Percentiles rank a stretch among this genome's conserved stretches.
These are phyloP conservation scores for Lolium rigidum DNA, from an alignment of 176 grass and related monocot genomes.

Conservation along the genomic window DNA sequence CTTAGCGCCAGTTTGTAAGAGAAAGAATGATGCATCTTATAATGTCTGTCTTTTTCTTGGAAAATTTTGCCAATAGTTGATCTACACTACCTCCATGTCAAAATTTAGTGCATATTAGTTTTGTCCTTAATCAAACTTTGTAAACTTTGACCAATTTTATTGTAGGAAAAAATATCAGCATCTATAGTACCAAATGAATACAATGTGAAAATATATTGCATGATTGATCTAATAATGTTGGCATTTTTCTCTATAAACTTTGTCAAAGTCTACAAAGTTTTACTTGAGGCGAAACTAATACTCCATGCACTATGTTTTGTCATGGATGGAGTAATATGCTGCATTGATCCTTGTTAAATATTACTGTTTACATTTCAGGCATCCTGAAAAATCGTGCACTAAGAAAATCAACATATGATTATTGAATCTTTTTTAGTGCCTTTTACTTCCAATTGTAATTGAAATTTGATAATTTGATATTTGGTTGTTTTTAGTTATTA, in stretches of 20 bases:
- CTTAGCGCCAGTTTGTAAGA: neutral
- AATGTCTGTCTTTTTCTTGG: neutral
- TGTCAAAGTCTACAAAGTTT: no score
- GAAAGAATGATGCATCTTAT: neutral
- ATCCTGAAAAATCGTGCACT: neutral
- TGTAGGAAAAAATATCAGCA: no score
- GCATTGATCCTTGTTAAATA: neutral
- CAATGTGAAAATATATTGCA: no score
- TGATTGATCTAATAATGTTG: no score
- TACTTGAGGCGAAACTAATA: no score
- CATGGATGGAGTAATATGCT: neutral
- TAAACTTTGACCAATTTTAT: no score
- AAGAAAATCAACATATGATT: neutral
- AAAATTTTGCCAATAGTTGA: neutral
- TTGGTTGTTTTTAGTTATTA: neutral
- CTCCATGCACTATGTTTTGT: no score
- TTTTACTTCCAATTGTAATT: neutral
- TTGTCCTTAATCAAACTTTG: no score
- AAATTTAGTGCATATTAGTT: no score
- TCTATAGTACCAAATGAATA: no score
- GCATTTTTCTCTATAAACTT: no score
- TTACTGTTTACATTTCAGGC: slow-evolving; percentile 8
- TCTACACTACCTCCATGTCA: neutral
- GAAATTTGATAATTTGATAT: neutral
- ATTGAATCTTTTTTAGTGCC: neutral